These are phyloP conservation scores for Cyclostephanos invisitatus DNA, from an alignment of 108 stramenopile species.

Conservation along the genomic window DNA sequence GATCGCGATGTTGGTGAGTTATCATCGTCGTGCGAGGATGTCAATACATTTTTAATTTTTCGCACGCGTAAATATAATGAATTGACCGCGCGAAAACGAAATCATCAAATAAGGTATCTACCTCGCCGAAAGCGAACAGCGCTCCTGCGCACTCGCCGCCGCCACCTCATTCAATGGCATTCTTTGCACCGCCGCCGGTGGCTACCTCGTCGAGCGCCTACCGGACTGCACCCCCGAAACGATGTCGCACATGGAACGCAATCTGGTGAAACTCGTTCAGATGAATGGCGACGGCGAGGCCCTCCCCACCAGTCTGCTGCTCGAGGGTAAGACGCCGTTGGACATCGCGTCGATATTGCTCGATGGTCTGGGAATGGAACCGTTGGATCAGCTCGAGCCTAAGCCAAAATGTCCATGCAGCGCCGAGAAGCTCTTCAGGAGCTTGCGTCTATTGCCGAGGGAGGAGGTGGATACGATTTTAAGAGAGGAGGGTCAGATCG, in stretches of 20 bases:
- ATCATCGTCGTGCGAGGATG: not conserved
- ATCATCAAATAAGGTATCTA: conserved; percentile 55
- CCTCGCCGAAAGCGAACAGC: conserved; percentile 85
- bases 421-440: conserved; percentile 72
- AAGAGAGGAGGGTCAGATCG: conserved; percentile 68
- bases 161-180: conserved; percentile 73
- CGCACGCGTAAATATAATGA: not conserved
- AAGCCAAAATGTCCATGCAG: conserved; percentile 65
- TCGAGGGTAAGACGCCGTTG: conserved; percentile 69
- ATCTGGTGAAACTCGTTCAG: conserved; percentile 70
- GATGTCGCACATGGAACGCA: conserved; percentile 58
- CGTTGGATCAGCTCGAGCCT: conserved; percentile 66
- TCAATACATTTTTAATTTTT: not conserved
- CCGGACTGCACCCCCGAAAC: conserved; percentile 67
- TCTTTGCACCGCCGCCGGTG: conserved; percentile 84
- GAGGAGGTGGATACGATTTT: conserved; percentile 81
- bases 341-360: conserved; percentile 76
- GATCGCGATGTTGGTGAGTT: conserved; percentile 85
- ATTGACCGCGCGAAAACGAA: not conserved
- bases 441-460: conserved; percentile 72
- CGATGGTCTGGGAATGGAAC: conserved; percentile 80
- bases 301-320: conserved; percentile 68
- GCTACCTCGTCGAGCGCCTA: conserved; percentile 85
- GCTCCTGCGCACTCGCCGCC: conserved; percentile 85
- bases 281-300: conserved; percentile 69